Evolutionary conservation across 2,329 filamentous ascomycete species (phyloP), one percentile per base, ranked within the genome.

Genomic region (Arthrinium phaeospermum): DNA sequence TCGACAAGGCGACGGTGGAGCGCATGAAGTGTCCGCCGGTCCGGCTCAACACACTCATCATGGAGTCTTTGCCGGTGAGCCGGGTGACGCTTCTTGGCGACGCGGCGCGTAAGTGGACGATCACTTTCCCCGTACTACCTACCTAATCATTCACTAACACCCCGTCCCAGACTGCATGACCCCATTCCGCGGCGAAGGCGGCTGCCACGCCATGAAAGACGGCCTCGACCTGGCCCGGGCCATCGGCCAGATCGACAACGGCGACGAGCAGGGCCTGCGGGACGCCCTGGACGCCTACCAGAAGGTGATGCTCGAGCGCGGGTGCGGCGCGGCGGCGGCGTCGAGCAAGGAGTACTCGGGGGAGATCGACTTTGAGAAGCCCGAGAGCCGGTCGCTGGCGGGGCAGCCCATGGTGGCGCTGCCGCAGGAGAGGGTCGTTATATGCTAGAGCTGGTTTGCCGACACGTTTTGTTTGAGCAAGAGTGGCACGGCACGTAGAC

Each of bases 151-250:
- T n/a, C n/a, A n/a, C n/a, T n/a, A n/a, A n/a, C n/a, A n/a, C n/a
- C n/a, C n/a, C n/a, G n/a, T n/a, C n/a, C n/a, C 64, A 41, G 61
- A 34, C 27, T 7, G 19, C 34, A 30, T n/a, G 27, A 68, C 53
- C 7, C n/a, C 71, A 73, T 75, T 77, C 69, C 77, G 75, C 1
- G 77, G 77, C 22, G 77, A 77, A 27, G 77, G 76, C 2, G 77
- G 74, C 2, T 78, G 73, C 41, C 75, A 79, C 68, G 76, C 77
- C 22, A 73, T 78, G 44, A 70, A 75, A 6, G 92, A 94, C 61
- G 93, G 94, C 75, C 73, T 79, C 1, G 75, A 77, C 10, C 75
- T 79, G 1, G 75, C 78, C 34, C 74, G 78, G 37, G 72, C 77
- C 13, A 74, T 82, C 6, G 69, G 70, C 8, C 69, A 71, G n/a